Conservation (phyloP, 352 stramenopile species). For the Phytophthora kernoviae region DNA sequence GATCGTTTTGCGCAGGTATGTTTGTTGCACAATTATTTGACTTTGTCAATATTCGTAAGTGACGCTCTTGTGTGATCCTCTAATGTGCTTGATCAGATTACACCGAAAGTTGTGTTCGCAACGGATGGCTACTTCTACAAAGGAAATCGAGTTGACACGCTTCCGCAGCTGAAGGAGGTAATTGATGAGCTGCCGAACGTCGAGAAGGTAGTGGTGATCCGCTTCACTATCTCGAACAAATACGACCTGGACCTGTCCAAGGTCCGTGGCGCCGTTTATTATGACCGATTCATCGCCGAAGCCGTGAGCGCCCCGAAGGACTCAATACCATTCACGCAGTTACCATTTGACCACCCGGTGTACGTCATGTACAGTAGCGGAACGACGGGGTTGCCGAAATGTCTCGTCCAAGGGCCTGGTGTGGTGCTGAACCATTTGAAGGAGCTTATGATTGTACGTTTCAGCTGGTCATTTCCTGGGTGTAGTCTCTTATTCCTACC, state of each 20-base stretch:
- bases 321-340: constrained; percentile 65
- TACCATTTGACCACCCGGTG: constrained; percentile 87
- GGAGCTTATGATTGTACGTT: constrained; percentile 72
- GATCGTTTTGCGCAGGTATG: constrained; percentile 78
- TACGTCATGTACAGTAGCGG: constrained; percentile 91
- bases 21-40: background rate
- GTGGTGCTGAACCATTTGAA: constrained; percentile 84
- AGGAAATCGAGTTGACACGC: constrained; percentile 64
- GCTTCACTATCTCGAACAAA: constrained; percentile 57
- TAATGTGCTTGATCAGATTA: constrained; percentile 39
- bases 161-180: constrained; percentile 64
- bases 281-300: constrained; percentile 54
- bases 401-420: constrained; percentile 80
- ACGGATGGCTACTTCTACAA: constrained; percentile 86
- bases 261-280: constrained; percentile 56
- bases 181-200: constrained; percentile 67
- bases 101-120: constrained; percentile 76
- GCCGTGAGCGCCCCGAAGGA: constrained; percentile 17
- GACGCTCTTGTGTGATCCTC: no score
- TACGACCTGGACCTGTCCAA: constrained; percentile 71
- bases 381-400: constrained; percentile 88
- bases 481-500: constrained; percentile 15
- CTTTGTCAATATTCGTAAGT: no score
- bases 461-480: background rate
- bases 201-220: constrained; percentile 62